phyloP scores from a whole-genome alignment of 495 filamentous ascomycete genomes.

The Chaetomium tenue region DNA sequence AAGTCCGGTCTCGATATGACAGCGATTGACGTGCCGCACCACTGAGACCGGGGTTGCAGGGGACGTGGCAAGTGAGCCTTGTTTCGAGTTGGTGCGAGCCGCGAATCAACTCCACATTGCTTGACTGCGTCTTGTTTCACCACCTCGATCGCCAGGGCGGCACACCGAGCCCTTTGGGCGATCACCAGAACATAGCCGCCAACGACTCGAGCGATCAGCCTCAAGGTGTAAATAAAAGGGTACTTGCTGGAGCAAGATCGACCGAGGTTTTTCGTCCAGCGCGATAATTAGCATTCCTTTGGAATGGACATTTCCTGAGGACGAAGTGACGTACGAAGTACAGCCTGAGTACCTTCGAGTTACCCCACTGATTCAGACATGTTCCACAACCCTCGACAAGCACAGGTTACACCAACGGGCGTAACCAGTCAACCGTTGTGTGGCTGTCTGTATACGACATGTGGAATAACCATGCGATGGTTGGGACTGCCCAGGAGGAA shows the following conservation, averaged over 20 bases:
- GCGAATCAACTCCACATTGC: constrained; percentile 10
- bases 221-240: background rate
- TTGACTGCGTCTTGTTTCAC: constrained; percentile 21
- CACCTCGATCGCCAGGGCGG: constrained; percentile 12
- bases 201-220: background rate
- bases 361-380: background rate
- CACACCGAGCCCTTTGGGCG: constrained; percentile 9
- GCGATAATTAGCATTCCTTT: background rate
- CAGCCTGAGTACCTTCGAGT: background rate
- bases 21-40: constrained; percentile 3
- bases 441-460: background rate
- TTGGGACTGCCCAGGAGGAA: background rate
- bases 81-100: constrained; percentile 21
- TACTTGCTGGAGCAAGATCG: background rate
- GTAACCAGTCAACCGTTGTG: background rate
- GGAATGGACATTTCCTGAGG: background rate
- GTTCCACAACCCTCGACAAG: constrained; percentile 14
- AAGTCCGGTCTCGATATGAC: constrained; percentile 9
- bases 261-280: background rate
- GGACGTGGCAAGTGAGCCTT: constrained; percentile 1
- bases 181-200: constrained; percentile 1
- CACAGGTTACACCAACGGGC: background rate
- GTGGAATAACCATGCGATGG: no score
- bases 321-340: constrained; percentile 2
- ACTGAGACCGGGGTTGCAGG: background rate